Percentiles rank a stretch among this genome's conserved stretches.
Conservation (phyloP, 2,329 filamentous ascomycete genomes). For the Arthrinium puccinioides region DNA sequence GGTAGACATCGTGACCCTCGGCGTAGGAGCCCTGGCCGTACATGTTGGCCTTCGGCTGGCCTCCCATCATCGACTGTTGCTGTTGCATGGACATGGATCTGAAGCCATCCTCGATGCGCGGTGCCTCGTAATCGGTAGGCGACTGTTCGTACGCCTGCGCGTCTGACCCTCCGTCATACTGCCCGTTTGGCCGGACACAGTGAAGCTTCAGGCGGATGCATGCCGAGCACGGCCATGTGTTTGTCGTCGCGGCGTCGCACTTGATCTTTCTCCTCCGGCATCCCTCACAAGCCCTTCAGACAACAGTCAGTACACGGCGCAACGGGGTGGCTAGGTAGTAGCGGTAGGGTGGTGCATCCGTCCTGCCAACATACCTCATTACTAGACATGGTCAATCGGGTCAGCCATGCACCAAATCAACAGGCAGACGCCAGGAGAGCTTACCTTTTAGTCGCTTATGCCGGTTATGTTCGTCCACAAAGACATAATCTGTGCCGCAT, state of each 20-base stretch:
- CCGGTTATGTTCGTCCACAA: slow-evolving; percentile 96
- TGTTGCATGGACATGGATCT: slow-evolving; percentile 47
- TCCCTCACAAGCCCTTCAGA: slow-evolving; percentile 95
- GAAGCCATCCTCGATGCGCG: slow-evolving; percentile 36
- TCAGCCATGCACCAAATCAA: neutral
- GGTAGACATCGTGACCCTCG: slow-evolving; percentile 36
- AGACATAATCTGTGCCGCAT: slow-evolving; percentile 77
- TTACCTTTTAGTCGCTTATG: slow-evolving; percentile 93
- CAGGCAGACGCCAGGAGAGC: slow-evolving; percentile 8
- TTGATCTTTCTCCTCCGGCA: slow-evolving; percentile 95
- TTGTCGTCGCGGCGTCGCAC: slow-evolving; percentile 93
- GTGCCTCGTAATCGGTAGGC: slow-evolving; percentile 31
- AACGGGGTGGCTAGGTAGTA: neutral
- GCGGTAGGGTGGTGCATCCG: neutral
- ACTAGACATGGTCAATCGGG: slow-evolving; percentile 1
- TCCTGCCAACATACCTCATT: slow-evolving; percentile 2
- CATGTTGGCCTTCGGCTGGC: slow-evolving; percentile 33
- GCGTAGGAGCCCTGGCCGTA: slow-evolving; percentile 46
- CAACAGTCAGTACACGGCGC: neutral
- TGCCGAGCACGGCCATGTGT: slow-evolving; percentile 94
- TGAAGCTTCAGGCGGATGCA: slow-evolving; percentile 88
- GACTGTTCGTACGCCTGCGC: slow-evolving; percentile 42
- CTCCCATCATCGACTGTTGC: slow-evolving; percentile 36
- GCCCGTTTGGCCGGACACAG: slow-evolving; percentile 82
- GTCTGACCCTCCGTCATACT: slow-evolving; percentile 55